Base-by-base conservation (phyloP, 441 rosid species). In the Macaranga tanarius region DNA sequence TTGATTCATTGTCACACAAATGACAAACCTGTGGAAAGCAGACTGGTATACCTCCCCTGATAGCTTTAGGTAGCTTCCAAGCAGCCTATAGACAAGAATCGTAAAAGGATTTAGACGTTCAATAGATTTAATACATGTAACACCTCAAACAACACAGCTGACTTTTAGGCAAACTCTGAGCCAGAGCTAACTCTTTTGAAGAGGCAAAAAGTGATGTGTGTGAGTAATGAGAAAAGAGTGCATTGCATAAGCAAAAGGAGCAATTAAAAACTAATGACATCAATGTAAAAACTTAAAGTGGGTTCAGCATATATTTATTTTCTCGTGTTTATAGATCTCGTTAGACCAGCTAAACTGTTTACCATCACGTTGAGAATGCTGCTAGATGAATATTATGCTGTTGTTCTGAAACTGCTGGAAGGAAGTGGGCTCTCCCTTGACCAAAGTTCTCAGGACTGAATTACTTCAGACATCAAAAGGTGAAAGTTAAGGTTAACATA, bases 11-110 rank as follows among this genome's bases (percentile, higher is more conserved):
- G 66, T 75, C 48, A 68, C 23, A 65, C 79, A 80, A 42, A 42
- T 42, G 45, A 42, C 45, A 42, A 89, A 92, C 99, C 97, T 95
- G 97, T 19, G 97, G 98, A 75, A 92, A 92, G 78, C 97, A 95
- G 67, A 95, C 88, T 23, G 98, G 95, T 76, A 95, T 92, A 60
- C 99, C 99, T 69, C 99, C 99, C 76, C 96, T 79, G 51, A 92
- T 88, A 0, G 93, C 82, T 70, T 88, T 78, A 10, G 95, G 93
- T 64, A 95, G 91, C 79, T 81, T 92, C 70, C 81, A 87, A 74
- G 85, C 79, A 52, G 97, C 96, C 99, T 95, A 68, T 84, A 52
- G 28, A 73, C 52, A 15, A 64, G n/a, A 58, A 23, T 34, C 55
- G 12, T 38, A 48, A 17, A 50, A 69, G 17, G 17, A 17, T 15